Evolutionary conservation across 371 early-diverging fungal species (phyloP), one percentile per base, ranked within the genome.

Genomic region (Rhizopus microsporus): DNA sequence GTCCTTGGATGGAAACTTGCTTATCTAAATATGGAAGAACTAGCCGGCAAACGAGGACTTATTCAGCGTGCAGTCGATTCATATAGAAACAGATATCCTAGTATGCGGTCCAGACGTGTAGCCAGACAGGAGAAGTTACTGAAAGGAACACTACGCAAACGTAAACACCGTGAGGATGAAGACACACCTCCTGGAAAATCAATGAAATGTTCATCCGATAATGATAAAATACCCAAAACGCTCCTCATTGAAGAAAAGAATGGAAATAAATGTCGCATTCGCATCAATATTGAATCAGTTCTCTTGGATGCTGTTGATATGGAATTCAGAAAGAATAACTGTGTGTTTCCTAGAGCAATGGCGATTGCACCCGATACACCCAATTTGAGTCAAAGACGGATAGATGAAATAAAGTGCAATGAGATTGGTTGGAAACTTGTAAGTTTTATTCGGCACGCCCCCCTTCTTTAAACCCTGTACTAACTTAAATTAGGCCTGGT

Each of bases 51-150:
- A 43, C 85, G 95, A 43, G 97, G 97, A 8, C 72, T 96, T 33
- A 81, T 97, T 54, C 97, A 97, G 64, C 77, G 96, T 4, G 95
- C 96, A 0, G 97, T 97, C 0, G 97, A 97, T 72, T 90, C 88
- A 16, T 97, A 91, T 63, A 80, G 96, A 47, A 91, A 94, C 56
- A 81, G 91, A 31, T 88, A 88, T 63, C 88, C 91, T 7, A 87
- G 86, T 35, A 81, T 87, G 66, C 79, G 92, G 60, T 89, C 87
- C 15, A 82, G 93, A 43, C 78, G 93, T 29, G 86, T 93, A 10
- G 83, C 90, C 3, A 74, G 92, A 43, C 85, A 92, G 63, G 92
- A 93, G 58, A 92, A 91, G 68, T 71, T 88, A 8, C 53, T 66
- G 29, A 71, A 71, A 31, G 75, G 75, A 10, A 74, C 75, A 7